These are phyloP conservation scores for Nemania diffusa DNA, from an alignment of 2,329 filamentous ascomycete genomes.

Conservation along the genomic window DNA sequence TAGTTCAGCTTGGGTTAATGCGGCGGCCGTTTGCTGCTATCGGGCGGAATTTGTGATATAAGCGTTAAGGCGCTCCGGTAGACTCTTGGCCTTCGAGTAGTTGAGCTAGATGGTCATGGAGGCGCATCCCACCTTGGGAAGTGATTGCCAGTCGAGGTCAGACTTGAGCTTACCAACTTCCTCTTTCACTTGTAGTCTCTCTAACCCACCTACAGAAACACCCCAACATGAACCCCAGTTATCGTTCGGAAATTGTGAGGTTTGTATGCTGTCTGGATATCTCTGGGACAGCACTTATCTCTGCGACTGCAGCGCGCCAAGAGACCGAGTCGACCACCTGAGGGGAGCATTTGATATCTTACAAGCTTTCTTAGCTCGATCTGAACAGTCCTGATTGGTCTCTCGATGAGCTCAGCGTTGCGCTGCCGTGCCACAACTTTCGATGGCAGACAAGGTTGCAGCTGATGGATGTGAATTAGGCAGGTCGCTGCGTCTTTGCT, in stretches of 20 bases:
- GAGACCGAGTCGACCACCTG: slow-evolving; percentile 19
- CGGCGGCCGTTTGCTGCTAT: slow-evolving; percentile 1
- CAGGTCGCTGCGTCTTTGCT: slow-evolving; percentile 29
- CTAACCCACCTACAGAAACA: slow-evolving; percentile 13
- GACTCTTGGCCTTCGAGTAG: slow-evolving; percentile 6
- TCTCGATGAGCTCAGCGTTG: slow-evolving; percentile 13
- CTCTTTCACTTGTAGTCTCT: slow-evolving; percentile 29
- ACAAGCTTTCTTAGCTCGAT: slow-evolving; percentile 25
- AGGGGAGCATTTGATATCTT: slow-evolving; percentile 28
- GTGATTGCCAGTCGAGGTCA: slow-evolving; percentile 30
- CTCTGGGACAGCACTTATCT: slow-evolving; percentile 30
- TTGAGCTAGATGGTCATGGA: slow-evolving; percentile 13
- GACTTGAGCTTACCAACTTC: slow-evolving; percentile 36
- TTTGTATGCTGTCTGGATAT: slow-evolving; percentile 7
- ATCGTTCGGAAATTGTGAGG: slow-evolving; percentile 25
- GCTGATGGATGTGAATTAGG: slow-evolving; percentile 34
- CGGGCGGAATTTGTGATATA: background rate
- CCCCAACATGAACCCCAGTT: slow-evolving; percentile 24
- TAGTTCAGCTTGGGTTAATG: slow-evolving; percentile 10
- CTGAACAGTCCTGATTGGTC: slow-evolving; percentile 27
- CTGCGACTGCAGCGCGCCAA: slow-evolving; percentile 26
- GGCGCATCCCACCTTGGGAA: slow-evolving; percentile 27
- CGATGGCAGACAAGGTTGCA: slow-evolving; percentile 32
- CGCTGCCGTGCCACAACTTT: slow-evolving; percentile 30
- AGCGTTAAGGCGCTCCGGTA: background rate